A percentile compares a stretch with the other conserved stretches of the same genome.
Conservation (phyloP, 2,329 filamentous ascomycete genomes). For the Neurospora sp. region DNA sequence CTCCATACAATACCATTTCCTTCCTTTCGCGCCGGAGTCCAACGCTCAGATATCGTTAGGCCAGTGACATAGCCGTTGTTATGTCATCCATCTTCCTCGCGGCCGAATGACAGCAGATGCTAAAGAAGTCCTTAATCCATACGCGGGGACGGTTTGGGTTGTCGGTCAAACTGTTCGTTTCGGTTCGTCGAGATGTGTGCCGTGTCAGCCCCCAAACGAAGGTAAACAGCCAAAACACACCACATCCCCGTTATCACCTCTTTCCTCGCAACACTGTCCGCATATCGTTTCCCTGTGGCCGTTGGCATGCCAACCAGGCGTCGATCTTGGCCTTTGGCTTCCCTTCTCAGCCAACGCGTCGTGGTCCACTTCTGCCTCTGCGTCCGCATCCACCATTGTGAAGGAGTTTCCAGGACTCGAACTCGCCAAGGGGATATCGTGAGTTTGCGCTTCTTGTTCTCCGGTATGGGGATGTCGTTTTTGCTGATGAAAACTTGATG, state of each 20-base stretch:
- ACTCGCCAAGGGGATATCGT: conserved; percentile 16
- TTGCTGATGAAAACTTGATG: conserved; percentile 4
- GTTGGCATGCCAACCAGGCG: conserved; percentile 27
- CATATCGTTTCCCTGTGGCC: conserved; percentile 49
- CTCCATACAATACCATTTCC: not conserved
- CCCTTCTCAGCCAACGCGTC: conserved; percentile 3
- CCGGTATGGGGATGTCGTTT: not conserved
- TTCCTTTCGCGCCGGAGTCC: not conserved
- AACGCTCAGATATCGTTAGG: not conserved
- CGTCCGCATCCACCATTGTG: conserved; percentile 40
- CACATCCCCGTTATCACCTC: conserved; percentile 53
- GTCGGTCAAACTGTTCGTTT: not conserved
- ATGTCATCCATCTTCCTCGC: not conserved
- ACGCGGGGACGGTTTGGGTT: not conserved
- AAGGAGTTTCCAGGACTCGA: conserved; percentile 30
- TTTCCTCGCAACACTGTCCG: conserved; percentile 60
- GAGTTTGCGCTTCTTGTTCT: not conserved
- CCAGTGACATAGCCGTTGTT: not conserved
- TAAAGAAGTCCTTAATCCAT: not conserved
- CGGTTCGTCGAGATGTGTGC: not conserved
- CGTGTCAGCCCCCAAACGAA: conserved; percentile 17
- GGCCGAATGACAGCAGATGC: not conserved
- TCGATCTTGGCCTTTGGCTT: not conserved
- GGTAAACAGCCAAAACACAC: conserved; percentile 54
- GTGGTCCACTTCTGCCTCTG: conserved; percentile 13